Conservation (phyloP, 202 grass and related monocot species). For the Elaeis oleifera region DNA sequence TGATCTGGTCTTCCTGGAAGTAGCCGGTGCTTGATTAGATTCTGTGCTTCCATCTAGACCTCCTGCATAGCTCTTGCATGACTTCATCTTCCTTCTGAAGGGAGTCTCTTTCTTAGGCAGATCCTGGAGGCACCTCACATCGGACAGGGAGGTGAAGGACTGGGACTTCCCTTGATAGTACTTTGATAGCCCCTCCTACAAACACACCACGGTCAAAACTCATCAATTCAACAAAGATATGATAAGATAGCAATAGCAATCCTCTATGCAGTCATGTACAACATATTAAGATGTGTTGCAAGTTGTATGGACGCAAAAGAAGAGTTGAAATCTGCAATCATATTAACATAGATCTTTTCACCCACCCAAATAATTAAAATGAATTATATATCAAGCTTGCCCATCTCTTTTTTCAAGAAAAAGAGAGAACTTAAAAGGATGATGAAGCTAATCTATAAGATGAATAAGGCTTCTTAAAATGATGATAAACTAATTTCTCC, state of each 20-base stretch:
- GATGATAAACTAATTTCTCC: background rate
- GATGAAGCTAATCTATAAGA: too few species aligned
- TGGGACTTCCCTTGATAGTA: slow-evolving; percentile 93
- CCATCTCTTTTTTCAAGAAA: too few species aligned
- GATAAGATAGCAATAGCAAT: too few species aligned
- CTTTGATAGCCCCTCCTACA: slow-evolving; percentile 75
- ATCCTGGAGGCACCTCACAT: slow-evolving; percentile 63
- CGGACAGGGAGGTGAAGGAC: slow-evolving; percentile 63
- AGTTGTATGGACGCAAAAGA: too few species aligned
- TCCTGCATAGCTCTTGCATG: slow-evolving; percentile 47
- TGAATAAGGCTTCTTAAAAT: too few species aligned
- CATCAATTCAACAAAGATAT: background rate
- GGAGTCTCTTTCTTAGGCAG: slow-evolving; percentile 68
- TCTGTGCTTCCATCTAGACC: slow-evolving; percentile 38
- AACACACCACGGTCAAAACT: background rate
- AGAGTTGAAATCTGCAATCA: too few species aligned
- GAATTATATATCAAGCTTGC: too few species aligned
- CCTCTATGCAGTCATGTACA: too few species aligned
- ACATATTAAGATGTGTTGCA: too few species aligned
- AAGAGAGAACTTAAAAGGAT: too few species aligned
- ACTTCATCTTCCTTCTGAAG: slow-evolving; percentile 40
- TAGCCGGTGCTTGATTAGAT: slow-evolving; percentile 5
- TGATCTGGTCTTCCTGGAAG: slow-evolving; percentile 26
- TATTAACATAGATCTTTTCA: too few species aligned
- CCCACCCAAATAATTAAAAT: too few species aligned